Conservation (phyloP, 163 green algal genomes). For the Scenedesmus sp. region DNA sequence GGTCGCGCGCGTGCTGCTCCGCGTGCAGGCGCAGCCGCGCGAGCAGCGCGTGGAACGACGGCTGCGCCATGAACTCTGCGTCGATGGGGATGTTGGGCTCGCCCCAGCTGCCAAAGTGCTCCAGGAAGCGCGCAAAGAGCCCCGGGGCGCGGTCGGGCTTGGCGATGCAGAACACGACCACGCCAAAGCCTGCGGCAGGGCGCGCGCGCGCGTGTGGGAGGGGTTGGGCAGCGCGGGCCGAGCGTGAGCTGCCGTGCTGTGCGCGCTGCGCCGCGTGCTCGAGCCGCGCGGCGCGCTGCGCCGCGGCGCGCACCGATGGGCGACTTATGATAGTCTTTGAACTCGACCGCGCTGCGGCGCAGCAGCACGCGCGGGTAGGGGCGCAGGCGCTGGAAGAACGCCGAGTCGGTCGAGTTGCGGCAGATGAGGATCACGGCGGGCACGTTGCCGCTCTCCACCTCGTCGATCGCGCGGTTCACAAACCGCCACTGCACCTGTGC, state of each 20-base stretch:
- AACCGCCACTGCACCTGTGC: slow-evolving; percentile 60
- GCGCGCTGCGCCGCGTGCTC: not conserved
- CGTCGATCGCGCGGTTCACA: slow-evolving; percentile 79
- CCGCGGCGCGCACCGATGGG: not conserved
- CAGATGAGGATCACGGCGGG: slow-evolving; percentile 82
- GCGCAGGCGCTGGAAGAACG: slow-evolving; percentile 86
- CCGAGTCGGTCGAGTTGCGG: slow-evolving; percentile 85
- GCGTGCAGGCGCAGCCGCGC: slow-evolving; percentile 64
- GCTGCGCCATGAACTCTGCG: slow-evolving; percentile 60
- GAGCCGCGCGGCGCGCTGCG: not conserved
- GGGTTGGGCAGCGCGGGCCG: no score
- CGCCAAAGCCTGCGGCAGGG: slow-evolving; percentile 84
- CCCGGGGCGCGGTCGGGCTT: slow-evolving; percentile 46
- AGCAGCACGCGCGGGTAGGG: slow-evolving; percentile 87
- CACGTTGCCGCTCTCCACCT: slow-evolving; percentile 79
- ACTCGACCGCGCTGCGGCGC: slow-evolving; percentile 38
- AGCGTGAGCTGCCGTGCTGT: no score
- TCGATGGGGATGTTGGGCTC: slow-evolving; percentile 86
- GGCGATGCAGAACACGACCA: slow-evolving; percentile 80
- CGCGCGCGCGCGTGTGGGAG: no score
- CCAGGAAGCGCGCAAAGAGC: slow-evolving; percentile 72
- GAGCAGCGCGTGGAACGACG: slow-evolving; percentile 70
- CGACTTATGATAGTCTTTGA: slow-evolving; percentile 44
- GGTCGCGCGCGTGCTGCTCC: slow-evolving; percentile 69
- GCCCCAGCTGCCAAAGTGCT: slow-evolving; percentile 64